A percentile compares a stretch with the other conserved stretches of the same genome.
Conservation (phyloP, 2,329 filamentous ascomycete genomes). For the Neonectria neomacrospora region DNA sequence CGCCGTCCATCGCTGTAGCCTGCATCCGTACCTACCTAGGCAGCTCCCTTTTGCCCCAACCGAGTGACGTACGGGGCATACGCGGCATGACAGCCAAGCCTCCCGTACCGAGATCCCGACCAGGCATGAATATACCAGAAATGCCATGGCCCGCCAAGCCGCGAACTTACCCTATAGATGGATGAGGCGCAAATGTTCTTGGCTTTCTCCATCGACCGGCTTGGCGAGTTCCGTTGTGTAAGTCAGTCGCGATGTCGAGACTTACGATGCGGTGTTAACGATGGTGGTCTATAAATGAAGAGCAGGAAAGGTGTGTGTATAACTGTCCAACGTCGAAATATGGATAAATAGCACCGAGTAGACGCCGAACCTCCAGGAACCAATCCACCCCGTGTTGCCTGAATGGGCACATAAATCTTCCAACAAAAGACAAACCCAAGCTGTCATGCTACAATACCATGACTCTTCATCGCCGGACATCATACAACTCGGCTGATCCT, state of each 20-base stretch:
- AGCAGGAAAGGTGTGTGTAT: neutral
- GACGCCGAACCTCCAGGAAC: neutral
- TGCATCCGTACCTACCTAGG: conserved; percentile 15
- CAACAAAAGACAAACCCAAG: neutral
- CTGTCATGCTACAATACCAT: neutral
- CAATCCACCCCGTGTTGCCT: neutral
- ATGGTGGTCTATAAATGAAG: neutral
- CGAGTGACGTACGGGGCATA: conserved; percentile 35
- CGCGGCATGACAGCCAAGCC: conserved; percentile 31
- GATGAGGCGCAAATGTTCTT: neutral
- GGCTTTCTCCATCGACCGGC: conserved; percentile 5
- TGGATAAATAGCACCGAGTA: neutral
- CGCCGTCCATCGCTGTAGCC: conserved; percentile 2
- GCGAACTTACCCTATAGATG: conserved; percentile 11
- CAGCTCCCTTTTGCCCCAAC: conserved; percentile 21
- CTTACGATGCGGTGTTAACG: neutral
- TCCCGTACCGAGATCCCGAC: conserved; percentile 8
- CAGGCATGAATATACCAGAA: neutral
- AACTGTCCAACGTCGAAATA: neutral
- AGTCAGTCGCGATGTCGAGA: neutral
- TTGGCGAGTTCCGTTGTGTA: neutral
- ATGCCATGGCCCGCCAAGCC: conserved; percentile 14
- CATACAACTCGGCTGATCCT: neutral
- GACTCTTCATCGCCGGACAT: neutral
- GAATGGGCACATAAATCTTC: neutral